Percentiles rank a stretch among this genome's conserved stretches.
Conservation (phyloP, 331 rosid species). For the Malus hybrid region DNA sequence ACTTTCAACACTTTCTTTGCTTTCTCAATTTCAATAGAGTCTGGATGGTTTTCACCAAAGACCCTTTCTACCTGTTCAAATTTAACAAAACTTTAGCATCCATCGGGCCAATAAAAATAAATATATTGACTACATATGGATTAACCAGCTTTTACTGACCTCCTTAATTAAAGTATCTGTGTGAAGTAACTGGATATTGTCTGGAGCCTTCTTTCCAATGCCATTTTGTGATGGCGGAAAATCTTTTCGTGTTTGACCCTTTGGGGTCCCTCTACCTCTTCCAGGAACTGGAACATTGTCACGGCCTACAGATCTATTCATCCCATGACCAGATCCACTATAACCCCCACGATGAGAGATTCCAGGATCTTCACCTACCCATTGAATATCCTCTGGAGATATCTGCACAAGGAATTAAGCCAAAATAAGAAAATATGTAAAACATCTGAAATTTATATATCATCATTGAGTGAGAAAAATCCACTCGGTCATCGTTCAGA, state of each 20-base stretch:
- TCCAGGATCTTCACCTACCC: conserved; percentile 91
- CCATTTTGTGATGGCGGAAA: conserved; percentile 67
- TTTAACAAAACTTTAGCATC: not conserved
- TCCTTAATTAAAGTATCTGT: conserved; percentile 76
- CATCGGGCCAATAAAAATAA: conserved; percentile 1
- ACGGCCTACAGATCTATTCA: conserved; percentile 51
- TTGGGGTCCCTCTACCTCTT: conserved; percentile 73
- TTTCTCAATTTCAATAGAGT: conserved; percentile 18
- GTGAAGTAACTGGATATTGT: conserved; percentile 70
- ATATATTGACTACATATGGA: not conserved
- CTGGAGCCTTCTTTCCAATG: conserved; percentile 58
- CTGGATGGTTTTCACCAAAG: conserved; percentile 73
- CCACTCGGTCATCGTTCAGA: not conserved
- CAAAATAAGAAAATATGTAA: conserved; percentile 19
- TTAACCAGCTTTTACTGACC: conserved; percentile 31
- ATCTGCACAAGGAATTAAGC: conserved; percentile 42
- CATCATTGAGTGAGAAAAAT: not conserved
- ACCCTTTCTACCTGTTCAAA: conserved; percentile 74
- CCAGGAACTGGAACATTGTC: conserved; percentile 51
- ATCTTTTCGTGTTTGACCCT: conserved; percentile 65
- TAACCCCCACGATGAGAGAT: conserved; percentile 51
- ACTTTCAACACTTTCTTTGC: conserved; percentile 71
- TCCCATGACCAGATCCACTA: conserved; percentile 57
- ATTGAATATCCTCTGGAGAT: conserved; percentile 78
- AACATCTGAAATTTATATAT: not conserved